Base-by-base conservation (phyloP, 2,329 filamentous ascomycete genomes). In the Parascedosporium putredinis region DNA sequence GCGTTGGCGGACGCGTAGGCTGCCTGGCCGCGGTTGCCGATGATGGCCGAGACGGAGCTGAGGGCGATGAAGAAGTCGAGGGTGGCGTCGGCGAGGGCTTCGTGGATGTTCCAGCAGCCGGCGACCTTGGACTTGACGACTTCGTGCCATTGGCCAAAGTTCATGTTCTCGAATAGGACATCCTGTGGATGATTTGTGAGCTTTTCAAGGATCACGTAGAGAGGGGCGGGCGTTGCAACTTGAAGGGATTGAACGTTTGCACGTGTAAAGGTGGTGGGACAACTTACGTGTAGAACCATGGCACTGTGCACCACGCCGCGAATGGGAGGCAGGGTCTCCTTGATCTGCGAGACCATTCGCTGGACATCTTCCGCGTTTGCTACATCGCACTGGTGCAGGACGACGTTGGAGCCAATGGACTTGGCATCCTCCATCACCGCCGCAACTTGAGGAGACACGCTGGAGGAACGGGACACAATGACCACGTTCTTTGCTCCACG, bases 1-100 rank as follows among this genome's bases (percentile, higher is more conserved):
- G 62, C 64, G 55, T 78, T 77, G 4, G 73, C 76, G 0, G 76
- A 75, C 2, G 75, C 72, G 53, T 81, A 81, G 59, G 78, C 79
- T 12, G 74, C 70, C 52, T 81, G 78, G 0, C 75, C 75, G 4
- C 73, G 70, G 54, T 73, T 79, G 27, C 78, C 78, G 45, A 79
- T 62, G 54, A 70, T 63, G 27, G 67, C 63, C 4, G 67, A 65
- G 0, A 66, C 67, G 12, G 66, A 69, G 27, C 47, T 50, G 14
- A 54, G 49, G n/a, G 47, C 27, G 38, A 70, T 51, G 55, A 70
- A 67, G 53, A 72, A 69, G 51, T 67, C 64, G 1, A 66, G 54
- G 4, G 54, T 43, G 3, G 47, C 40, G 0, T 56, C 53, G 6
- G 51, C 24, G 2, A 64, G 55, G 10, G 57, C 52, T 5, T 63